A percentile compares a stretch with the other conserved stretches of the same genome.
Conservation (phyloP, 73 alveolate genomes). For the Stentor coeruleus region DNA sequence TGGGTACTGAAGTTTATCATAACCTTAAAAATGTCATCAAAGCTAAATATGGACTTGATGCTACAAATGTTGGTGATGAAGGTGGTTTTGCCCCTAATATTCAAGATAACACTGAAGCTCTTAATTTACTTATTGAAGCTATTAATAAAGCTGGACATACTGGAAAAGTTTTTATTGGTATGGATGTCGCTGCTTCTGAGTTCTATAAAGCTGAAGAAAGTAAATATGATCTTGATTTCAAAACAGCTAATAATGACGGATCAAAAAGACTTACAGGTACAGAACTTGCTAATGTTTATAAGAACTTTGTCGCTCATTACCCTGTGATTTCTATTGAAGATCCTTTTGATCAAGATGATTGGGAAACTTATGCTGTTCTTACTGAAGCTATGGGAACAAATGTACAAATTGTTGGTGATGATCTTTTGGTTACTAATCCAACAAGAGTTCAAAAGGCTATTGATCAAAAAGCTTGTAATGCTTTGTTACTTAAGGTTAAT, state of each 20-base stretch:
- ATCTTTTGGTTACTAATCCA: slow-evolving; percentile 94
- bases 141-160: slow-evolving; percentile 90
- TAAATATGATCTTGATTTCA: slow-evolving; percentile 83
- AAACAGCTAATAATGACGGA: slow-evolving; percentile 81
- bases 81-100: slow-evolving; percentile 97
- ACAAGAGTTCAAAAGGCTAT: slow-evolving; percentile 90
- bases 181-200: slow-evolving; percentile 98
- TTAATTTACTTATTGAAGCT: slow-evolving; percentile 84
- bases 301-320: slow-evolving; percentile 58
- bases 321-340: slow-evolving; percentile 96
- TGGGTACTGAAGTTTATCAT: slow-evolving; percentile 84
- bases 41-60: slow-evolving; percentile 91
- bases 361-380: slow-evolving; percentile 79
- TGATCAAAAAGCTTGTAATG: slow-evolving; percentile 82
- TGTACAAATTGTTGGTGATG: slow-evolving; percentile 95
- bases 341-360: slow-evolving; percentile 98
- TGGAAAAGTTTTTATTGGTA: slow-evolving; percentile 91
- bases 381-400: slow-evolving; percentile 63
- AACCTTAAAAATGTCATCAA: slow-evolving; percentile 77
- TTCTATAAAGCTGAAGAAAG: slow-evolving; percentile 77
- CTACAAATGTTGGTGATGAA: slow-evolving; percentile 97
- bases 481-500: slow-evolving; percentile 95
- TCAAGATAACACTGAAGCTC: slow-evolving; percentile 87
- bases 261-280: slow-evolving; percentile 55
- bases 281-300: slow-evolving; percentile 73